Conservation (phyloP, 495 filamentous ascomycete genomes). For the Penicillium egyptiacum region DNA sequence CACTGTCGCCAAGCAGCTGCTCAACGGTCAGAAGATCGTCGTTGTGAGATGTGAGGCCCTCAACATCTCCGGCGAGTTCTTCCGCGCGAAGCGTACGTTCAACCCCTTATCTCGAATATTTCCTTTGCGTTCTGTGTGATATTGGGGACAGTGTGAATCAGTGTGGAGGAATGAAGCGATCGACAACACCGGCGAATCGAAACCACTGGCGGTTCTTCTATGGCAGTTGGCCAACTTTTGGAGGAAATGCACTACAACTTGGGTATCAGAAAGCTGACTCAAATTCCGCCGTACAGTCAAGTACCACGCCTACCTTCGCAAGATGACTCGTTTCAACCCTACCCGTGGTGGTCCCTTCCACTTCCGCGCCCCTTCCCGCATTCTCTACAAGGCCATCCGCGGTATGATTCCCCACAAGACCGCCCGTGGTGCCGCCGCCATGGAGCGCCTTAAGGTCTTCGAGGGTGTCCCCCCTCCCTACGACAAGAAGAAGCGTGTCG, state of each 20-base stretch:
- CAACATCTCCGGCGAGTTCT: constrained; percentile 99
- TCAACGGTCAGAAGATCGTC: constrained; percentile 99
- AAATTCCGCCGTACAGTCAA: constrained; percentile 69
- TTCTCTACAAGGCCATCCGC: constrained; percentile 99
- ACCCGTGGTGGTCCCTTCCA: constrained; percentile 99
- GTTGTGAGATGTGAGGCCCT: constrained; percentile 97
- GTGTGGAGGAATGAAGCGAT: constrained; percentile 11
- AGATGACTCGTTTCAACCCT: constrained; percentile 99
- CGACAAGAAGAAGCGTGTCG: constrained; percentile 99
- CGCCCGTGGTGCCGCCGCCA: constrained; percentile 88
- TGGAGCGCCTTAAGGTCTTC: constrained; percentile 99
- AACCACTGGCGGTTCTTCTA: not conserved
- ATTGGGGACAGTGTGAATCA: constrained; percentile 6
- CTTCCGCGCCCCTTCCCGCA: constrained; percentile 96
- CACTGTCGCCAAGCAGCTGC: constrained; percentile 98
- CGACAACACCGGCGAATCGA: not conserved
- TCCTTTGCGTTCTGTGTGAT: constrained; percentile 16
- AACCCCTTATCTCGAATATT: constrained; percentile 22
- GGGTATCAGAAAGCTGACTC: constrained; percentile 34
- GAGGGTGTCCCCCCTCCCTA: constrained; percentile 99
- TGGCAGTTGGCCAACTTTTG: not conserved
- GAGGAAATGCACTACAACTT: constrained; percentile 8
- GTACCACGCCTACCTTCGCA: constrained; percentile 99
- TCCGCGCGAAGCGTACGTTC: constrained; percentile 97
- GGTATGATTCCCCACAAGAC: constrained; percentile 99